Conservation (phyloP, 2,329 filamentous ascomycete genomes). For the Epichloe scottii region DNA sequence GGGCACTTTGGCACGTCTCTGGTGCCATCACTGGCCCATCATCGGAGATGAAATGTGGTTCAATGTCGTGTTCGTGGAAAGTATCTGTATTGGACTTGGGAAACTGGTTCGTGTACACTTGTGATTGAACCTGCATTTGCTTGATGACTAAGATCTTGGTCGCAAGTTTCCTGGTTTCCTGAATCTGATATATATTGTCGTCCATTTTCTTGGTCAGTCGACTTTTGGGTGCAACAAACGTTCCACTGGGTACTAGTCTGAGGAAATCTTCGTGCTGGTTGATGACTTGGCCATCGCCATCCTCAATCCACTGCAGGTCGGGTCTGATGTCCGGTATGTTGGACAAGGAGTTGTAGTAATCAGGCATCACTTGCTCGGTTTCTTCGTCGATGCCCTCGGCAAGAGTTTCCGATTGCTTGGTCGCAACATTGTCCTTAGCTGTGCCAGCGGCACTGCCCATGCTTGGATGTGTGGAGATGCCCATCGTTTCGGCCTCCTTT, state of each 20-base stretch:
- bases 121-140: constrained; percentile 97
- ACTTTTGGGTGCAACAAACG: constrained; percentile 65
- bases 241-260: constrained; percentile 59
- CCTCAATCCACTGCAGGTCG: constrained; percentile 76
- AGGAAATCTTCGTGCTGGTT: constrained; percentile 81
- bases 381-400: constrained; percentile 93
- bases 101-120: constrained; percentile 97
- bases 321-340: constrained; percentile 74
- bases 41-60: constrained; percentile 80
- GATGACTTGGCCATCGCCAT: constrained; percentile 77
- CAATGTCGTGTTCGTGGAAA: constrained; percentile 75
- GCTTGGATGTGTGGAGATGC: constrained; percentile 24
- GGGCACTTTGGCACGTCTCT: constrained; percentile 66
- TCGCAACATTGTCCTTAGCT: constrained; percentile 31
- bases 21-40: constrained; percentile 79
- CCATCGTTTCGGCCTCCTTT: constrained; percentile 49
- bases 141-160: constrained; percentile 97
- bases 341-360: constrained; percentile 85
- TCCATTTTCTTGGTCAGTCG: constrained; percentile 70
- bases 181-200: constrained; percentile 85
- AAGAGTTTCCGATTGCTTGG: constrained; percentile 56
- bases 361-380: constrained; percentile 72
- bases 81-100: constrained; percentile 88
- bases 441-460: constrained; percentile 25
- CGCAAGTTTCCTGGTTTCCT: constrained; percentile 90